A percentile compares a stretch with the other conserved stretches of the same genome.
phyloP scores from a whole-genome alignment of 176 grass and related monocot species.

The Dactylis glomerata region DNA sequence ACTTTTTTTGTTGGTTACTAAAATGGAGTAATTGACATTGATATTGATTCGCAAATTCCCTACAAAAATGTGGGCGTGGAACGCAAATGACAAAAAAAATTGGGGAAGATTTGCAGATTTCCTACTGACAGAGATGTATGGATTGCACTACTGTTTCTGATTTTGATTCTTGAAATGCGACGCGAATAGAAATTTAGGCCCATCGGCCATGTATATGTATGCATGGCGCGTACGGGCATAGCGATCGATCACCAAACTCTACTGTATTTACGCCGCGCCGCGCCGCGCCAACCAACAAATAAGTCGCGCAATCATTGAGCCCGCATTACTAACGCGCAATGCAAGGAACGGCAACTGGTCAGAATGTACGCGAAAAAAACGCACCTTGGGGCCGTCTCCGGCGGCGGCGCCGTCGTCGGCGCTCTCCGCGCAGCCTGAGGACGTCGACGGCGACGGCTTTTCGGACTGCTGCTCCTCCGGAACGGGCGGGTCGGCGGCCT shows the following conservation, averaged over 20 bases:
- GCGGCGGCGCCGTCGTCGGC: background rate
- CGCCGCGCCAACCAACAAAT: conserved; percentile 15
- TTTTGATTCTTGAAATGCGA: background rate
- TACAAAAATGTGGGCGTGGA: too few species aligned
- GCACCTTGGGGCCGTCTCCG: conserved; percentile 33
- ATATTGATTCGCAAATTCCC: too few species aligned
- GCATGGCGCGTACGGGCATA: background rate
- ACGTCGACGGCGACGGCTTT: background rate
- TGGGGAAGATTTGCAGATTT: background rate
- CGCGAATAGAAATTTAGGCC: background rate
- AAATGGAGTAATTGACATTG: too few species aligned
- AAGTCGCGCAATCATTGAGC: conserved; percentile 26
- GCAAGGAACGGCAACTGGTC: background rate
- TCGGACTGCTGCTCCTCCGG: background rate
- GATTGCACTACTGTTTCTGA: background rate
- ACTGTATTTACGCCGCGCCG: conserved; percentile 21
- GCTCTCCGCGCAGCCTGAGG: background rate
- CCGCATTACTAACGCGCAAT: conserved; percentile 11
- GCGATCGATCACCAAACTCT: conserved; percentile 31
- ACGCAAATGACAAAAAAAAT: background rate
- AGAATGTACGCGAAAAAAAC: background rate
- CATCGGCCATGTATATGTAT: background rate
- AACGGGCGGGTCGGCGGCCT: background rate
- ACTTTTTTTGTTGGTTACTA: background rate
- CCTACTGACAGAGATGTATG: background rate